Base-by-base conservation (phyloP, 148 eudicot genomes). In the Amaranthus cruentus region DNA sequence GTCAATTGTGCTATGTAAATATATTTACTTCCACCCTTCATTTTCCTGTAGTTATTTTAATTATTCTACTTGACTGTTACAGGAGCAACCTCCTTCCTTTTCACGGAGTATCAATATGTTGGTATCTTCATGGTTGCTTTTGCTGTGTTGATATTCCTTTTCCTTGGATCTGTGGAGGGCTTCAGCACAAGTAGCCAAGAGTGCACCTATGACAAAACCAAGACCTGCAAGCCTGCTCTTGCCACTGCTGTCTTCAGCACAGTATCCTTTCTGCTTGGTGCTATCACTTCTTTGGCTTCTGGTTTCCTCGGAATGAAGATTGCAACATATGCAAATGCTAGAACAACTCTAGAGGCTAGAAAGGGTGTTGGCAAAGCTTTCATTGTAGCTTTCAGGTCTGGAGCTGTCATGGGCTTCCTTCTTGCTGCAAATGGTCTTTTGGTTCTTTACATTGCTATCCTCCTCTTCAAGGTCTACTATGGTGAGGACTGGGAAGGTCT, bases 291-390 rank as follows among this genome's bases (percentile, higher is more conserved):
- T 56, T 82, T 92, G 54, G 77, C 86, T 70, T 92, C 97, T 65
- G 98, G 98, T 18, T 94, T 94, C 77, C 93, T 94, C 76, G 98
- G 98, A 62, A 94, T 94, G 98, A 94, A 92, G 80, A 92, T 92
- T 55, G 96, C 97, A 44, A 92, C 97, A 28, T 92, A 90, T 80
- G 97, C 97, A 52, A 92, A 92, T 80, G 98, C 98, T 9, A 76
- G 98, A 65, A 94, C 98, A 47, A 94, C 98, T 47, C 79, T 94
- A 58, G 97, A 91, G 82, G 98, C 98, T 67, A 90, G 98, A 75
- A 94, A 91, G 83, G 97, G 98, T 62, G 97, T 90, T 55, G 92
- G 96, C 5, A 90, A 92, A 81, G 97, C 96, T 47, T 92, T 92
- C 67, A 90, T 90, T 69, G 69, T 64, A 77, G 97, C 97, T 15